These are phyloP conservation scores for Rhipidocladum racemiflorum DNA, from an alignment of 176 grass and related monocot species.

Conservation along the genomic window DNA sequence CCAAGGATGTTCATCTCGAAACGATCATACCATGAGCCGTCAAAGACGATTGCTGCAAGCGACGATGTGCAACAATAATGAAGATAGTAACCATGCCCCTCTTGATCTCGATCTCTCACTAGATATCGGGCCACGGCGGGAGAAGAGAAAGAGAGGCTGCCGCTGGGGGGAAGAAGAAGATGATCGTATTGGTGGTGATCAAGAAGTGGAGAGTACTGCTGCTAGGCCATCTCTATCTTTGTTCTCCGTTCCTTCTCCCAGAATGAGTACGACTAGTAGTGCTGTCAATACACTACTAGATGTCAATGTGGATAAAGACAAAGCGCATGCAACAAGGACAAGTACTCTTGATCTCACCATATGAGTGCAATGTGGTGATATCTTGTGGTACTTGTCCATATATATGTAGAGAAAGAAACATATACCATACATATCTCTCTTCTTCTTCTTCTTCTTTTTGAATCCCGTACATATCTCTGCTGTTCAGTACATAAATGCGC, in stretches of 20 bases:
- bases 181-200: background rate
- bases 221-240: slow-evolving; percentile 31
- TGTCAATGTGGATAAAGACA: slow-evolving; percentile 11
- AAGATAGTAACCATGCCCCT: background rate
- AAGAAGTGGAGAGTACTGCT: background rate
- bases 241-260: slow-evolving; percentile 17
- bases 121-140: background rate
- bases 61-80: background rate
- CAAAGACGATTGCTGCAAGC: background rate
- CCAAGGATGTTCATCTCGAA: background rate
- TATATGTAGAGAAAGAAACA: slow-evolving; percentile 1
- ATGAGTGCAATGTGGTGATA: slow-evolving; percentile 48
- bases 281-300: background rate
- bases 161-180: background rate
- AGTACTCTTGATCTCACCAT: slow-evolving; percentile 65
- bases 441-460: too few species aligned
- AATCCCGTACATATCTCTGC: background rate
- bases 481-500: background rate
- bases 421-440: background rate
- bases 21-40: slow-evolving; percentile 10
- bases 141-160: slow-evolving; percentile 1
- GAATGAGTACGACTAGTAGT: background rate
- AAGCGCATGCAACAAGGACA: slow-evolving; percentile 20
- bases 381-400: slow-evolving; percentile 46
- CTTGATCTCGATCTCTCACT: slow-evolving; percentile 43